Percentiles rank a stretch among this genome's conserved stretches.
These are phyloP conservation scores for Annulohypoxylon maeteangense DNA, from an alignment of 495 filamentous ascomycete genomes.

Conservation along the genomic window DNA sequence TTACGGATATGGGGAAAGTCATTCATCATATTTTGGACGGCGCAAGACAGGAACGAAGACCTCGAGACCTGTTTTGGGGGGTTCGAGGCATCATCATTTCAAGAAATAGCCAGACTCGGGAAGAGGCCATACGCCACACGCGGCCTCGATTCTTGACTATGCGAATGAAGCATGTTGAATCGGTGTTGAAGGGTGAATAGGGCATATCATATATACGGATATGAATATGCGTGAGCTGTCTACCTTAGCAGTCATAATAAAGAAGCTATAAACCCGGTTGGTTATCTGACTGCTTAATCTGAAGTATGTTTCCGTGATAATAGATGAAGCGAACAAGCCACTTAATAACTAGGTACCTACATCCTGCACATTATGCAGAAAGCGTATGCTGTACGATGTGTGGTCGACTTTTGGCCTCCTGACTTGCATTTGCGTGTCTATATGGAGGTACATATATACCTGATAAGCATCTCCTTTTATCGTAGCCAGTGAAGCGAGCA, in stretches of 20 bases:
- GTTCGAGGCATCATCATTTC: slow-evolving; percentile 13
- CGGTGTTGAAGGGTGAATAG: slow-evolving; percentile 11
- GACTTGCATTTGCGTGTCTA: background rate
- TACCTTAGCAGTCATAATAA: slow-evolving; percentile 37
- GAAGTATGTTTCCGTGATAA: background rate
- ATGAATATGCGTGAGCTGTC: slow-evolving; percentile 27
- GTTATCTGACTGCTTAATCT: background rate
- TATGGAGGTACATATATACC: background rate
- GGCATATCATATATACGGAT: slow-evolving; percentile 19
- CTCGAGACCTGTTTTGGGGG: slow-evolving; percentile 14
- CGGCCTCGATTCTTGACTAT: slow-evolving; percentile 23
- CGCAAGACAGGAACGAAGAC: slow-evolving; percentile 40
- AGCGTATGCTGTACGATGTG: background rate
- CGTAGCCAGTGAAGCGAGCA: slow-evolving; percentile 36
- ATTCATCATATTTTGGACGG: slow-evolving; percentile 46
- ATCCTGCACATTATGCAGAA: background rate
- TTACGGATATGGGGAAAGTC: slow-evolving; percentile 44
- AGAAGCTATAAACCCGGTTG: slow-evolving; percentile 6
- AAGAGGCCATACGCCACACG: background rate
- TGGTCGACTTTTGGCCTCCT: slow-evolving; percentile 2
- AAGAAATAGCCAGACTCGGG: slow-evolving; percentile 4
- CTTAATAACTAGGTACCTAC: background rate
- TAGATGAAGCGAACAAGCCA: background rate
- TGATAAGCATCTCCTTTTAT: slow-evolving; percentile 7
- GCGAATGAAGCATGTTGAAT: slow-evolving; percentile 28